phyloP scores from a whole-genome alignment of 2,329 filamentous ascomycete species.

The Aureobasidium vineae region DNA sequence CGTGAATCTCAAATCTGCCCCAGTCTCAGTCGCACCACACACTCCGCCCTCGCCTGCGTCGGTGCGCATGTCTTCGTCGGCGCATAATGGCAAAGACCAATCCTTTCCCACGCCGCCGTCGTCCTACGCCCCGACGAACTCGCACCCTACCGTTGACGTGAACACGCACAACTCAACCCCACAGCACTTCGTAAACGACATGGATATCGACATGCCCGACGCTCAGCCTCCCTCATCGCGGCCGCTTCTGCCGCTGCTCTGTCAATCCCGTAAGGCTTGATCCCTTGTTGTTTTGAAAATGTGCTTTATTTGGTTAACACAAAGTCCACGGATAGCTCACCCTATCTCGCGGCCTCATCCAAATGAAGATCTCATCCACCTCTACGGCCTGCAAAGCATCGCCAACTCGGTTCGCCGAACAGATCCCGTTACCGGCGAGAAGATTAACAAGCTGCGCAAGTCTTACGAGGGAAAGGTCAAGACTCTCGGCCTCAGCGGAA shows the following conservation, averaged over 20 bases:
- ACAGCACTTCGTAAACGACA: constrained; percentile 32
- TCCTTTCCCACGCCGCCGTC: constrained; percentile 46
- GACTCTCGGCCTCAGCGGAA: constrained; percentile 49
- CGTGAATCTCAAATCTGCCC: constrained; percentile 36
- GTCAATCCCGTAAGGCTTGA: constrained; percentile 38
- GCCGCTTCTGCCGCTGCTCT: constrained; percentile 39
- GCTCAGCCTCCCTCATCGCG: constrained; percentile 32
- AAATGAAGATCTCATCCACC: constrained; percentile 57
- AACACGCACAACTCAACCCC: constrained; percentile 25
- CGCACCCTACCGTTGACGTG: not conserved
- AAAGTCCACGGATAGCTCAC: constrained; percentile 36
- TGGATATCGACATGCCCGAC: constrained; percentile 34
- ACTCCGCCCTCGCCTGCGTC: constrained; percentile 47
- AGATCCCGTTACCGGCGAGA: constrained; percentile 62
- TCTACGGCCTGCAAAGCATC: constrained; percentile 57
- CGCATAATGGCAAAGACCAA: constrained; percentile 39
- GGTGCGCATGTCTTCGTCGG: constrained; percentile 46
- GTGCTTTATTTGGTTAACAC: constrained; percentile 34
- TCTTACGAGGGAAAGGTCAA: constrained; percentile 56
- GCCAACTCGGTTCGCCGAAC: constrained; percentile 58
- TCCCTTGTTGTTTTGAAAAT: constrained; percentile 13
- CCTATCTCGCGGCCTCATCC: constrained; percentile 54
- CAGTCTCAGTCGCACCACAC: constrained; percentile 37
- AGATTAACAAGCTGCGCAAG: constrained; percentile 61
- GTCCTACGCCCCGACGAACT: constrained; percentile 17